A percentile compares a stretch with the other conserved stretches of the same genome.
These are phyloP conservation scores for Cotoneaster glaucophyllus DNA, from an alignment of 306 rosid species.

Conservation along the genomic window DNA sequence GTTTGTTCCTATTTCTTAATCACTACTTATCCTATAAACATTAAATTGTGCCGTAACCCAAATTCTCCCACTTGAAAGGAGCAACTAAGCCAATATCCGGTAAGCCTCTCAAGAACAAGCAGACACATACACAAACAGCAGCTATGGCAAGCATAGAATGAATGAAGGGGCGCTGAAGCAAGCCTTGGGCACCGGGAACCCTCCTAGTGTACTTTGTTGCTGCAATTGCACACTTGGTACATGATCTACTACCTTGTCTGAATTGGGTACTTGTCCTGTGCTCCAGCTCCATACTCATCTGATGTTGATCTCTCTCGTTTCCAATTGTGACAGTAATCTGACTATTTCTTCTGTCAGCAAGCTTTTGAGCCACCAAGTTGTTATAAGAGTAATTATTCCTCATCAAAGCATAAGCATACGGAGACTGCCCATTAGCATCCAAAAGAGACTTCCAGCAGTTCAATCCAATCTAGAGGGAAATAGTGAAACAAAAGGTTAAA, in stretches of 20 bases:
- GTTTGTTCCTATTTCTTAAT: conserved; percentile 11
- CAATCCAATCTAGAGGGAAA: conserved; percentile 58
- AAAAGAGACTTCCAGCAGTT: conserved; percentile 68
- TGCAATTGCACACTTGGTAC: conserved; percentile 56
- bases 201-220: conserved; percentile 37
- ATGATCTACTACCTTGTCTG: conserved; percentile 40
- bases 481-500: neutral
- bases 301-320: conserved; percentile 33
- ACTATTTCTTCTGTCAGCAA: conserved; percentile 45
- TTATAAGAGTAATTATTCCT: conserved; percentile 64
- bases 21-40: conserved; percentile 15
- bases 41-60: conserved; percentile 62
- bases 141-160: conserved; percentile 82
- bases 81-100: conserved; percentile 64
- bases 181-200: conserved; percentile 55
- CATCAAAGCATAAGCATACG: conserved; percentile 64
- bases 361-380: conserved; percentile 59
- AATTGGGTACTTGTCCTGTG: conserved; percentile 14
- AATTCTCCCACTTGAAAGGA: conserved; percentile 83
- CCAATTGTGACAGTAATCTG: conserved; percentile 58
- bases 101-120: conserved; percentile 67
- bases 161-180: conserved; percentile 63
- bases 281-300: conserved; percentile 28
- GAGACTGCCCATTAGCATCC: conserved; percentile 71
- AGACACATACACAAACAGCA: conserved; percentile 93